These are phyloP conservation scores for Rhodotorula mucilaginosa DNA, from an alignment of 1,284 basidiomycete genomes.

Conservation along the genomic window DNA sequence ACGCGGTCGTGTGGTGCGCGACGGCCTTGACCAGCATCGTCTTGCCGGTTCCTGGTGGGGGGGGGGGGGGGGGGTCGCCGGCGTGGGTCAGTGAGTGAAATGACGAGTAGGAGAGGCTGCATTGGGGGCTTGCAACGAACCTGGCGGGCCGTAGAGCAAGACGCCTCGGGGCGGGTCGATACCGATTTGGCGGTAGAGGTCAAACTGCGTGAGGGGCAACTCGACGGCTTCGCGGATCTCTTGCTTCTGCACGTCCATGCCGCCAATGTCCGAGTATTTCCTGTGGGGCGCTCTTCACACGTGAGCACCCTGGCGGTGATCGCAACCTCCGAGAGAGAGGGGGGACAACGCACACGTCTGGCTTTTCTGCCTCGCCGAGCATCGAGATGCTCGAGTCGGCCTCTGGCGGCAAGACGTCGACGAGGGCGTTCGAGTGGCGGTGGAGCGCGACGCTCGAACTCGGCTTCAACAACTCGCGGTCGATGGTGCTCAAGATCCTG, in stretches of 20 bases:
- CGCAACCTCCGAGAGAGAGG: background rate
- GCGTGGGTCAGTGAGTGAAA: too few relatives aligned
- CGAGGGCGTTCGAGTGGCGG: conserved; percentile 96
- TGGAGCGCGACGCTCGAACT: conserved; percentile 96
- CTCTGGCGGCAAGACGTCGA: conserved; percentile 97
- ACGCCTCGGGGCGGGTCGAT: conserved; percentile 97
- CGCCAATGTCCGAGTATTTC: conserved; percentile 67
- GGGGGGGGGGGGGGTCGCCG: background rate
- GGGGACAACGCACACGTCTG: conserved; percentile 61
- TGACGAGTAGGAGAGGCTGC: too few relatives aligned
- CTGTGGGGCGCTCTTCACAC: conserved; percentile 36
- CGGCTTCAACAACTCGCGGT: conserved; percentile 95
- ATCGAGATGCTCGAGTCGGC: conserved; percentile 96
- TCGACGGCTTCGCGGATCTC: conserved; percentile 99
- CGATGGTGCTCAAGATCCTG: conserved; percentile 92
- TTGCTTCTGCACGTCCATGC: conserved; percentile 97
- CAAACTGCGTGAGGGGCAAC: conserved; percentile 94
- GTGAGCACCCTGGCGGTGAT: background rate
- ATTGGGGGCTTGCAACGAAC: too few relatives aligned
- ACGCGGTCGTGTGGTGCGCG: conserved; percentile 92
- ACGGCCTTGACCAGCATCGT: conserved; percentile 99
- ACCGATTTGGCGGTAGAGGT: conserved; percentile 98
- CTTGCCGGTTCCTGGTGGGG: conserved; percentile 86
- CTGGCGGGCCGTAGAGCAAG: conserved; percentile 87
- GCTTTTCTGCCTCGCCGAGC: conserved; percentile 89